phyloP scores from a whole-genome alignment of 352 stramenopile genomes.

The Phytophthora sp. region DNA sequence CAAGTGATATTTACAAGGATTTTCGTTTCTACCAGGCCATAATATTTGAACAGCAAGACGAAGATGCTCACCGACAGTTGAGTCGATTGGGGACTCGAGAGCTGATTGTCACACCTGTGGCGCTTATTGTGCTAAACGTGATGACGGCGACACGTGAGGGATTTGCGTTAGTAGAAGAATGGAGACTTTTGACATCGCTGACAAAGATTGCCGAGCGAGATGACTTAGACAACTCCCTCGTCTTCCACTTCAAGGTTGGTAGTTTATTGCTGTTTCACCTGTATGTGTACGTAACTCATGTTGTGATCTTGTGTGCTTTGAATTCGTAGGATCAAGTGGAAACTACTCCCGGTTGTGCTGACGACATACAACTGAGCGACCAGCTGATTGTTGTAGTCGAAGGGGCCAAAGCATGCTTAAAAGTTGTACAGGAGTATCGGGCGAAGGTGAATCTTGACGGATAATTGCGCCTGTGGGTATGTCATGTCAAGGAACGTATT shows the following conservation, averaged over 20 bases:
- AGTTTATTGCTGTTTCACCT: background rate
- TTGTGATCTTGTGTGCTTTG: too few relatives aligned
- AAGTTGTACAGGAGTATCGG: slow-evolving; percentile 35
- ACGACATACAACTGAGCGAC: slow-evolving; percentile 10
- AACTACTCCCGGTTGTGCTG: background rate
- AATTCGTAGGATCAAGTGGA: slow-evolving; percentile 14
- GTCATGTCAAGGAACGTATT: background rate
- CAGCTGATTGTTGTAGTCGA: slow-evolving; percentile 37
- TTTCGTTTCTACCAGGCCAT: slow-evolving; percentile 55
- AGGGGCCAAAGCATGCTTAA: slow-evolving; percentile 26
- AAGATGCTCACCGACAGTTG: slow-evolving; percentile 19
- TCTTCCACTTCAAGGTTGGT: slow-evolving; percentile 79
- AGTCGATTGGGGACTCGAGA: slow-evolving; percentile 65
- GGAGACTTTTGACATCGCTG: slow-evolving; percentile 56
- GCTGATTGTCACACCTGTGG: slow-evolving; percentile 65
- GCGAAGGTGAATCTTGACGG: slow-evolving; percentile 10
- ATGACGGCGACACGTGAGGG: slow-evolving; percentile 50
- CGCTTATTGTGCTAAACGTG: slow-evolving; percentile 55
- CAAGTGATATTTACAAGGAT: slow-evolving; percentile 40
- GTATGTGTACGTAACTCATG: slow-evolving; percentile 4
- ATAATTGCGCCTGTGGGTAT: too few relatives aligned
- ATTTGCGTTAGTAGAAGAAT: slow-evolving; percentile 66
- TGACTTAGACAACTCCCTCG: slow-evolving; percentile 63
- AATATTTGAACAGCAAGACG: slow-evolving; percentile 44
- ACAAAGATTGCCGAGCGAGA: slow-evolving; percentile 63